Evolutionary conservation across 257 asterid species (phyloP).

Genomic region (Coffea canephora): DNA sequence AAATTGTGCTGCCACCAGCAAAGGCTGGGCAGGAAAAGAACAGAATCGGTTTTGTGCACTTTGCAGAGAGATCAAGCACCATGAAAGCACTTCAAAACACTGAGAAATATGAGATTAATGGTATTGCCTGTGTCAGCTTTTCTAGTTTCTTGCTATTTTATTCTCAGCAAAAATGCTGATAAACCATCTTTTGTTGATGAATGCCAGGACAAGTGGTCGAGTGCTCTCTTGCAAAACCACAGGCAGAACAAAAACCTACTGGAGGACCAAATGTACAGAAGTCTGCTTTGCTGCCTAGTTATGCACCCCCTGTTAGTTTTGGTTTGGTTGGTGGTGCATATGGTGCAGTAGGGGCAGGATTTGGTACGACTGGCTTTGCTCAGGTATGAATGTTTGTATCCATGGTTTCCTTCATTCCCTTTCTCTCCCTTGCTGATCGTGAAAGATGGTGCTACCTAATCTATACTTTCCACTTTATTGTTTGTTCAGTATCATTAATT

Average conservation of each 20-base stretch:
- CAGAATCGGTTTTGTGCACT: conserved; percentile 89
- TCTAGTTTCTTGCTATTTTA: conserved; percentile 9
- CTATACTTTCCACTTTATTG: background rate
- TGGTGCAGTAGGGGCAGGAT: conserved; percentile 60
- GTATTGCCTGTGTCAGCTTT: conserved; percentile 34
- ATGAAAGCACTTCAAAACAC: conserved; percentile 82
- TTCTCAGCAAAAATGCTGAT: conserved; percentile 10
- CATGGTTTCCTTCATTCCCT: conserved; percentile 4
- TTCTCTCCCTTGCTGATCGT: background rate
- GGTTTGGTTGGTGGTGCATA: conserved; percentile 77
- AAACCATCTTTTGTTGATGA: conserved; percentile 13
- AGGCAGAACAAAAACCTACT: conserved; percentile 63
- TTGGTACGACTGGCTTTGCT: conserved; percentile 32
- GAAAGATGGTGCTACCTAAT: background rate
- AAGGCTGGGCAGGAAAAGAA: conserved; percentile 86
- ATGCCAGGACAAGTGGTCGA: conserved; percentile 74
- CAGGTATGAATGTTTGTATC: conserved; percentile 43
- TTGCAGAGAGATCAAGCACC: conserved; percentile 77
- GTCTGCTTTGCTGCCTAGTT: conserved; percentile 56
- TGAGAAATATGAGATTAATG: conserved; percentile 76
- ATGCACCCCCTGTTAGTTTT: conserved; percentile 67
- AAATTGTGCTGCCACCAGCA: conserved; percentile 90
- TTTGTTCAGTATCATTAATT: too few species aligned
- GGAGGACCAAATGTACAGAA: conserved; percentile 56
- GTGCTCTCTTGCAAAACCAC: conserved; percentile 96